Evolutionary conservation across 2,329 filamentous ascomycete genomes (phyloP).

Genomic region (Thielaviopsis euricoi): DNA sequence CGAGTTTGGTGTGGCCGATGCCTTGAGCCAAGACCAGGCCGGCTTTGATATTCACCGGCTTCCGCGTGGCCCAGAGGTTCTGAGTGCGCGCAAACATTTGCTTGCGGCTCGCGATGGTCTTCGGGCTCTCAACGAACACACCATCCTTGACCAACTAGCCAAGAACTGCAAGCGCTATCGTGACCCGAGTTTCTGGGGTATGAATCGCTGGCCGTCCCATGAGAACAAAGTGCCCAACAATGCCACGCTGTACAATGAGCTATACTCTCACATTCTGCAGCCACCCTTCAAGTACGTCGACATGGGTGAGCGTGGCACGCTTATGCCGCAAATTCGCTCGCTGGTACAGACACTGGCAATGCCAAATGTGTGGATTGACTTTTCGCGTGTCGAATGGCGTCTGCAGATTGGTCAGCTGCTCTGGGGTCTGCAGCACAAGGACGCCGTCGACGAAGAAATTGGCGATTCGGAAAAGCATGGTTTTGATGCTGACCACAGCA

Average conservation of each 20-base stretch:
- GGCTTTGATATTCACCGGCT: constrained; percentile 38
- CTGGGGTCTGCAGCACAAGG: constrained; percentile 41
- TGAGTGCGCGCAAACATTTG: constrained; percentile 41
- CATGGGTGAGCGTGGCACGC: constrained; percentile 40
- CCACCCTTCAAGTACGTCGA: constrained; percentile 39
- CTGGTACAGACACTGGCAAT: constrained; percentile 48
- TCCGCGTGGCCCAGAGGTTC: constrained; percentile 35
- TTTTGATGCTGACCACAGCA: constrained; percentile 22
- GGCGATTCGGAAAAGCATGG: constrained; percentile 23
- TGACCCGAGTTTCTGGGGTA: constrained; percentile 29
- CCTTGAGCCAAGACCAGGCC: constrained; percentile 44
- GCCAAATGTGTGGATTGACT: constrained; percentile 57
- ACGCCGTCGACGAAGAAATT: constrained; percentile 36
- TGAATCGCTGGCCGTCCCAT: constrained; percentile 23
- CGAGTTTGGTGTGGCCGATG: constrained; percentile 47
- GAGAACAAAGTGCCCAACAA: constrained; percentile 11
- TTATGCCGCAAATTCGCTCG: constrained; percentile 54
- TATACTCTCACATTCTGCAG: constrained; percentile 43
- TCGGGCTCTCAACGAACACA: constrained; percentile 38
- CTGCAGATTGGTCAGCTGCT: constrained; percentile 56
- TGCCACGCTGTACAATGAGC: constrained; percentile 42
- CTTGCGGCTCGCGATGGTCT: constrained; percentile 36
- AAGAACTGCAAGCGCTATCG: constrained; percentile 39
- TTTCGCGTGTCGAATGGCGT: constrained; percentile 58
- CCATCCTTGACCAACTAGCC: constrained; percentile 41